Percentiles rank a stretch among this genome's conserved stretches.
phyloP scores from a whole-genome alignment of 2,329 filamentous ascomycete genomes.

The Aspergillus fischeri region DNA sequence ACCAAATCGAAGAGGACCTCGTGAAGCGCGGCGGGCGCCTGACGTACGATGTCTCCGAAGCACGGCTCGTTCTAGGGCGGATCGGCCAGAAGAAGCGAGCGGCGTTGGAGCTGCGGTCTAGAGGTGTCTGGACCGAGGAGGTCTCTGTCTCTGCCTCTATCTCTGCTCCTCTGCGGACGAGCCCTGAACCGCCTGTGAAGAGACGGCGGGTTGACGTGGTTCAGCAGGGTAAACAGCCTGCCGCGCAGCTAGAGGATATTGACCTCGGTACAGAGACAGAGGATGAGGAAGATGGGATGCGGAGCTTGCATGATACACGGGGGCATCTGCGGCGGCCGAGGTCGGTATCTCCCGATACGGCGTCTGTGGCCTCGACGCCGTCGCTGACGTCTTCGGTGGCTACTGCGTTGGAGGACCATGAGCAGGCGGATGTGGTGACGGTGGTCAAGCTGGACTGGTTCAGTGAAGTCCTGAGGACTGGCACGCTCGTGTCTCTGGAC shows the following conservation, averaged over 20 bases:
- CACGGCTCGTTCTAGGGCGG: conserved; percentile 69
- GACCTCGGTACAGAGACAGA: conserved; percentile 32
- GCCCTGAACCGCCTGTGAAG: conserved; percentile 22
- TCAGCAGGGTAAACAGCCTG: background rate
- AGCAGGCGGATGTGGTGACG: conserved; percentile 35
- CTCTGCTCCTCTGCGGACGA: background rate
- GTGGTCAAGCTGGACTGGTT: conserved; percentile 56
- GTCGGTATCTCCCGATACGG: background rate
- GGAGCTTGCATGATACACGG: conserved; percentile 9
- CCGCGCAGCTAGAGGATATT: conserved; percentile 11
- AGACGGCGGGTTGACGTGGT: conserved; percentile 18
- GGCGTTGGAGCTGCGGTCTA: conserved; percentile 69
- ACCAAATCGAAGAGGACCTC: conserved; percentile 62
- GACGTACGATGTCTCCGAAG: conserved; percentile 69
- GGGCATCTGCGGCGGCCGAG: conserved; percentile 7
- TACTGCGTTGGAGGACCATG: conserved; percentile 1
- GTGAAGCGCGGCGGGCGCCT: conserved; percentile 52
- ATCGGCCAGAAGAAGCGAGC: conserved; percentile 67
- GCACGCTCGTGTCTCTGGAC: conserved; percentile 43
- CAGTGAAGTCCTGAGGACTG: conserved; percentile 42
- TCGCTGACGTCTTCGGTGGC: background rate
- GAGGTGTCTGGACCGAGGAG: conserved; percentile 53
- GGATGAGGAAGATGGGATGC: conserved; percentile 19
- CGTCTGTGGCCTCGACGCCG: background rate
- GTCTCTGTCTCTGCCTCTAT: conserved; percentile 6